Evolutionary conservation across 2,329 filamentous ascomycete species (phyloP).

Genomic region (Hawksworthiomyces lignivorus): DNA sequence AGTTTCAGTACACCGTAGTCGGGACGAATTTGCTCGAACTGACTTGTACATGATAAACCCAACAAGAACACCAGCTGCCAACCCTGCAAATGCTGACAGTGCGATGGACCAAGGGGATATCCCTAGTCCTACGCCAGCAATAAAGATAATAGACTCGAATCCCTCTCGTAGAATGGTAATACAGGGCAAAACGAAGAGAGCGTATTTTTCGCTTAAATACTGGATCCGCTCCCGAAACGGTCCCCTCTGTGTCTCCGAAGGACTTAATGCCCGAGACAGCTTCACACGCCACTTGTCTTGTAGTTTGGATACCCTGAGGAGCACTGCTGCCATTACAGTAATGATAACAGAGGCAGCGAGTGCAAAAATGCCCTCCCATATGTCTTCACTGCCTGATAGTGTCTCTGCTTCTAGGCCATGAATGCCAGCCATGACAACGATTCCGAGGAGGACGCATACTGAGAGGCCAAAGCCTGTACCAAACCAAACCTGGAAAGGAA

Average conservation of each 20-base stretch:
- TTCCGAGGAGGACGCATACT: constrained; percentile 58
- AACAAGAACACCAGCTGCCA: constrained; percentile 52
- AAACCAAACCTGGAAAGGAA: constrained; percentile 46
- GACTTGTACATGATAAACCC: constrained; percentile 68
- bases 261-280: constrained; percentile 57
- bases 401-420: constrained; percentile 58
- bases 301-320: constrained; percentile 68
- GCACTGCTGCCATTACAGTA: constrained; percentile 61
- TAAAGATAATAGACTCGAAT: constrained; percentile 71
- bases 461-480: constrained; percentile 56
- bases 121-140: constrained; percentile 65
- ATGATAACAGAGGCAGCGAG: constrained; percentile 64
- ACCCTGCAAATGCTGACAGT: constrained; percentile 58
- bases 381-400: constrained; percentile 56
- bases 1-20: too few species aligned
- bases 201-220: constrained; percentile 61
- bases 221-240: constrained; percentile 34
- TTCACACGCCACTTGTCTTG: constrained; percentile 73
- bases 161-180: constrained; percentile 71
- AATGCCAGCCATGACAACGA: constrained; percentile 63
- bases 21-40: too few species aligned
- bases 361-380: constrained; percentile 67
- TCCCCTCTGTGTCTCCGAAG: constrained; percentile 27
- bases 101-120: constrained; percentile 63
- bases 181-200: constrained; percentile 71